phyloP scores from a whole-genome alignment of 176 grass and related monocot genomes.

The Areca catechu region DNA sequence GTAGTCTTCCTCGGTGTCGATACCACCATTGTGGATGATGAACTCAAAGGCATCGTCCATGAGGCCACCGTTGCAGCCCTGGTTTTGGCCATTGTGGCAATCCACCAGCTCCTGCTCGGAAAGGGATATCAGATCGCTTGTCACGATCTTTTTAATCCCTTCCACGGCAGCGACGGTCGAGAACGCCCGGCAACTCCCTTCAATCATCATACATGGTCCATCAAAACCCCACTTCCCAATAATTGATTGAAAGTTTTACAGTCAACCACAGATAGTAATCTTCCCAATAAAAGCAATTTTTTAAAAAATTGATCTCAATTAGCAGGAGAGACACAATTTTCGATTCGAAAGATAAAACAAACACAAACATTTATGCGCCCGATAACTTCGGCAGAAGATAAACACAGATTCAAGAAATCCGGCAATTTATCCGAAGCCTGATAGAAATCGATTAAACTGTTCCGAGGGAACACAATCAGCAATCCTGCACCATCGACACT shows the following conservation, averaged over 20 bases:
- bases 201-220: slow-evolving; percentile 6
- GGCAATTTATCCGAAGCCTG: too few species aligned
- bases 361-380: too few species aligned
- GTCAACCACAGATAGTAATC: too few species aligned
- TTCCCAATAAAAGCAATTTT: too few species aligned
- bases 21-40: slow-evolving; percentile 70
- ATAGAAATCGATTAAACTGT: too few species aligned
- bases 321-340: too few species aligned
- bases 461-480: too few species aligned
- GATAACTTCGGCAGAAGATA: too few species aligned
- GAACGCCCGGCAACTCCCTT: slow-evolving; percentile 98
- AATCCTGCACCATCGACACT: too few species aligned
- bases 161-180: slow-evolving; percentile 76
- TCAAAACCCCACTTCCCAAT: background rate
- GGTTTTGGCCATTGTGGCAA: slow-evolving; percentile 46
- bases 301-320: too few species aligned
- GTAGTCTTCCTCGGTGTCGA: slow-evolving; percentile 82
- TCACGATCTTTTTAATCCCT: slow-evolving; percentile 84
- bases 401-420: too few species aligned
- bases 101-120: slow-evolving; percentile 87
- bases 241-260: background rate
- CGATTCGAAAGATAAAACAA: too few species aligned
- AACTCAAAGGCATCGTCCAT: slow-evolving; percentile 81
- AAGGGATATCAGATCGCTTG: slow-evolving; percentile 51
- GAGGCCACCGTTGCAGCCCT: slow-evolving; percentile 79